Base-by-base conservation (phyloP, 2,329 filamentous ascomycete genomes). In the Colletotrichum karsti region DNA sequence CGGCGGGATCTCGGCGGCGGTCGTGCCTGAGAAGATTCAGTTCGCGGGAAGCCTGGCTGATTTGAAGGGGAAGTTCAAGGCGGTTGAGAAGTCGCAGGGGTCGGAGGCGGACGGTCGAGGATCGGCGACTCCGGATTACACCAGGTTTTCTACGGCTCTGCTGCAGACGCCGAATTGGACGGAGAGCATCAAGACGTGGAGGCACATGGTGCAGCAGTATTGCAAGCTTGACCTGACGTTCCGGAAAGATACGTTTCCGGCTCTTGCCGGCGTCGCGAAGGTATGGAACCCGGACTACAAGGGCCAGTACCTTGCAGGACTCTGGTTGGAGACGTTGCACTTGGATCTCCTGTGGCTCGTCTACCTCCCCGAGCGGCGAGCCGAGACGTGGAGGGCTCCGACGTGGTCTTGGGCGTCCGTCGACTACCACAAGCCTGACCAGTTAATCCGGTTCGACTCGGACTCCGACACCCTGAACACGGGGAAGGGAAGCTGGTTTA, bases 191-290 rank as follows among this genome's bases (percentile, higher is more conserved):
- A 50, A 55, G n/a, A 33, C 51, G 13, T 55, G 51, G 51, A 35
- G 51, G n/a, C 18, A 41, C 18, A 33, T 33, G 10, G 51, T 55
- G 13, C 20, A 37, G 18, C 51, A 39, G 12, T 55, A 55, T 12
- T 20, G 22, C 7, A 22, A 9, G 5, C 22, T 55, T 5, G n/a
- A 68, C 2, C 60, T 78, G 15, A 72, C 72, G 0, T 61, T 71
- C 1, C 18, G 35, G 4, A 55, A 55, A 18, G 51, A 55, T 28
- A 41, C 20, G 7, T 41, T 55, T 18, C 51, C 51, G 15, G 51
- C 51, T 28, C 35, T 55, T 18, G 51, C 51, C 1, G 51, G 51
- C 6, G 20, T 55, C 15, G 51, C 51, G 5, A 55, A 55, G 18
- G 28, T 55, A 5, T 41, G 35, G 51, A 55, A 41, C 7, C 4